Base-by-base conservation (phyloP, 345 rosid species). In the Citrus hindsii region DNA sequence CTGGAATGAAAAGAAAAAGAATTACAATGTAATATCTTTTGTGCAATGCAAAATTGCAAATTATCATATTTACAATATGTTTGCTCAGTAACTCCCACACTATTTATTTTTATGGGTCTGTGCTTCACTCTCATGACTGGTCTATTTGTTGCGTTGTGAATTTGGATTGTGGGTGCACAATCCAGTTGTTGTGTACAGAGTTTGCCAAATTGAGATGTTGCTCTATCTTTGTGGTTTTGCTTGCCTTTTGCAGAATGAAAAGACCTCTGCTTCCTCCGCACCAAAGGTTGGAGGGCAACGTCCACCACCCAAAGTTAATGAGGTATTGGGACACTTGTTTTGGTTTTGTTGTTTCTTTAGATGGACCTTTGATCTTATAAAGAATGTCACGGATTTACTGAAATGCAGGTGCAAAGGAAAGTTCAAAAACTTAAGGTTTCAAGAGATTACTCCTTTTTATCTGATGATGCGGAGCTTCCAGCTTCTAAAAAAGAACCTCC, bases 361-460 rank as follows among this genome's bases (percentile, higher is more conserved):
- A 59, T 63, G 59, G 63, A 59, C n/a, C 27, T 71, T 64, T 73
- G 33, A 32, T 77, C 33, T 74, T 61, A 42, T 51, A 69, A 27
- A 27, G 37, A 78, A 33, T 80, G 37, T 24, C 18, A 24, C 38
- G 66, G 55, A 60, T 48, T 60, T 71, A 70, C 38, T 42, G 79
- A 48, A 38, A 67, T 72, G 75, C 89, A 93, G 97, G 46, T 83
- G 74, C 83, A 85, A 76, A 84, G 67, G 64, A 92, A 90, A 86
- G 97, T 83, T 73, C 91, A 92, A 77, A 85, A 89, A 66, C 87
- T 94, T 24, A 96, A 91, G 85, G 89, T 82, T 68, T 87, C 92
- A 7, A 87, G 98, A 83, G 99, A 96, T 81, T 96, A 96, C 86
- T 96, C 99, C 27, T 96, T 94, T 76, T 86, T 96, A 24, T 85